Conservation (phyloP, 345 rosid species). For the Adansonia digitata region DNA sequence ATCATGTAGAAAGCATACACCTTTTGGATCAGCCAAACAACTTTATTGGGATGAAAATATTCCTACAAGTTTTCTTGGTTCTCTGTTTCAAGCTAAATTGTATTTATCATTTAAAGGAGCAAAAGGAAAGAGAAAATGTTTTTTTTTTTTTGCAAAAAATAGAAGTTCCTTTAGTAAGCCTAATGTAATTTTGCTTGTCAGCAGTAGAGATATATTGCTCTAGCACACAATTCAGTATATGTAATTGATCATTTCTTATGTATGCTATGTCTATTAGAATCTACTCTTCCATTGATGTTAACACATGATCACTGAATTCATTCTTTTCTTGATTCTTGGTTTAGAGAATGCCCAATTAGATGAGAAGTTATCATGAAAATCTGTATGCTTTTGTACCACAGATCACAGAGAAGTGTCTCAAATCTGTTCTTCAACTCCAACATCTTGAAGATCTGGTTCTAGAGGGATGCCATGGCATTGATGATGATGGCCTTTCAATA, state of each 20-base stretch:
- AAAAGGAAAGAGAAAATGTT: background rate
- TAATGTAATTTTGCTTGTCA: background rate
- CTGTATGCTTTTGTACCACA: constrained; percentile 3
- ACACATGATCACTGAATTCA: background rate
- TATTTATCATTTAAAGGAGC: background rate
- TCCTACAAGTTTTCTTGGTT: background rate
- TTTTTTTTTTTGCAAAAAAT: no score
- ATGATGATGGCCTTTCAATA: constrained; percentile 38
- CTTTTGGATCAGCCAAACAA: background rate
- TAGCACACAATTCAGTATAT: background rate
- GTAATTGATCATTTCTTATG: background rate
- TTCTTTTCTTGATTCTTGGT: background rate
- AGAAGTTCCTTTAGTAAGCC: background rate
- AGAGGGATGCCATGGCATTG: constrained; percentile 48
- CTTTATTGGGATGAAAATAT: background rate
- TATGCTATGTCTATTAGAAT: background rate
- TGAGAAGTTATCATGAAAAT: background rate
- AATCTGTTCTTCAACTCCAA: constrained; percentile 33
- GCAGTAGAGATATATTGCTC: background rate
- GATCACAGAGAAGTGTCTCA: constrained; percentile 46
- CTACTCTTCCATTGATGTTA: background rate
- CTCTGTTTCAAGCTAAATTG: background rate
- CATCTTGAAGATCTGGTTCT: constrained; percentile 43
- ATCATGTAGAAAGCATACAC: background rate
- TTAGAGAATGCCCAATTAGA: background rate